Conservation (phyloP, 2,329 filamentous ascomycete genomes). For the Xylariaceae sp. region DNA sequence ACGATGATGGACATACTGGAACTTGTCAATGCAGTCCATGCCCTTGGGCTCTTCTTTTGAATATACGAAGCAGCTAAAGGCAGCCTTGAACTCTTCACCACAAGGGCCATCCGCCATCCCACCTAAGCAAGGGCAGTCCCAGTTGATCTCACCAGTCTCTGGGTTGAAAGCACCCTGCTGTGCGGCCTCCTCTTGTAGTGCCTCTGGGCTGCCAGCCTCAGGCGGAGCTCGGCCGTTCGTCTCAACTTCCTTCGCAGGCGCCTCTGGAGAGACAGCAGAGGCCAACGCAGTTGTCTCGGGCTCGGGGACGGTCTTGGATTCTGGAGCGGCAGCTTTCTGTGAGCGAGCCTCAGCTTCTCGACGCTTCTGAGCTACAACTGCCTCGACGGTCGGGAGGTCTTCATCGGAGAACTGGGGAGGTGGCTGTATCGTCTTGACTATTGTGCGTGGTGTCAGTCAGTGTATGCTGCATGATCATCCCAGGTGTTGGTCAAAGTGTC, state of each 20-base stretch:
- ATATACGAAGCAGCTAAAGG: conserved; percentile 99
- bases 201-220: conserved; percentile 51
- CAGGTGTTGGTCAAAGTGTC: conserved; percentile 13
- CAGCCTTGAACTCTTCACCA: conserved; percentile 91
- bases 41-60: conserved; percentile 95
- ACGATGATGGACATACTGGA: conserved; percentile 71
- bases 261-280: conserved; percentile 37
- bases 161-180: conserved; percentile 96
- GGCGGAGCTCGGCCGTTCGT: conserved; percentile 24
- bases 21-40: conserved; percentile 96
- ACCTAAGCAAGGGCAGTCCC: conserved; percentile 97
- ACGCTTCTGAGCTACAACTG: conserved; percentile 69
- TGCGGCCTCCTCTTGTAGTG: conserved; percentile 79
- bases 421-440: conserved; percentile 45
- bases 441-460: conserved; percentile 4
- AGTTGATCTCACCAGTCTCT: conserved; percentile 99
- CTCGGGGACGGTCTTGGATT: conserved; percentile 38
- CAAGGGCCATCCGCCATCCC: conserved; percentile 98
- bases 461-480: background rate
- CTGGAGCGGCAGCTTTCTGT: conserved; percentile 36
- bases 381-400: conserved; percentile 69
- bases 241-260: conserved; percentile 36
- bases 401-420: conserved; percentile 63
- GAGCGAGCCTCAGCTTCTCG: conserved; percentile 50
- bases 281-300: conserved; percentile 32